Evolutionary conservation across 495 filamentous ascomycete species (phyloP), one percentile per base, ranked within the genome.

Genomic region (Xylaria castorea): DNA sequence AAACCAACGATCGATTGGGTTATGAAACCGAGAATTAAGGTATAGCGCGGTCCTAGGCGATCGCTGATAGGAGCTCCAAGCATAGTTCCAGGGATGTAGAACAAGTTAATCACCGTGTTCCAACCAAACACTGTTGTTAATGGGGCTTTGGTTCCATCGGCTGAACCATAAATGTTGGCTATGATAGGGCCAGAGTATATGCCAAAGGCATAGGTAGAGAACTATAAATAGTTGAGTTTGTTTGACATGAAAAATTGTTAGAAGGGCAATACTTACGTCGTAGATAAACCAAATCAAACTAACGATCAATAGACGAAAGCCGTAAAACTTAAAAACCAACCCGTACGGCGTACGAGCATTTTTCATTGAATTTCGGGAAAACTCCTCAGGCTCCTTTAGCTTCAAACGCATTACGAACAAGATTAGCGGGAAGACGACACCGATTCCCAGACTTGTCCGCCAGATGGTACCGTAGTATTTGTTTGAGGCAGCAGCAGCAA

Each of bases 201-300:
- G 67, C 88, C 84, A 82, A 96, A 96, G 16, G 90, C 89, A 79
- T 96, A 97, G 27, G 90, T 81, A 0, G 89, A 91, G 75, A 95
- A 95, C 83, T 86, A 68, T 1, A 11, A 36, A 50, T 16, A 55
- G 61, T 71, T 79, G 50, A 78, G 67, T 44, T 20, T 61, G 7
- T 4, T 22, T 38, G 51, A 27, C 12, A 32, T 48, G 25, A 44
- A 48, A 67, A 44, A 48, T 38, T 20, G 67, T 34, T 25, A 71
- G 58, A 64, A 20, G 68, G 16, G 44, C 8, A 34, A 34, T 22
- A 53, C 85, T 80, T 64, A 88, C 83, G 70, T 97, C 92, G 78
- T 97, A 97, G 75, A 97, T 87, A 81, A 97, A 97, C 95, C 95
- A 98, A 79, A 98, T 94, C 32, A 92, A 71, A 68, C 88, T 91